Percentiles rank a stretch among this genome's conserved stretches.
These are phyloP conservation scores for Pleurotus eryngii DNA, from an alignment of 768 basidiomycete genomes.

Conservation along the genomic window DNA sequence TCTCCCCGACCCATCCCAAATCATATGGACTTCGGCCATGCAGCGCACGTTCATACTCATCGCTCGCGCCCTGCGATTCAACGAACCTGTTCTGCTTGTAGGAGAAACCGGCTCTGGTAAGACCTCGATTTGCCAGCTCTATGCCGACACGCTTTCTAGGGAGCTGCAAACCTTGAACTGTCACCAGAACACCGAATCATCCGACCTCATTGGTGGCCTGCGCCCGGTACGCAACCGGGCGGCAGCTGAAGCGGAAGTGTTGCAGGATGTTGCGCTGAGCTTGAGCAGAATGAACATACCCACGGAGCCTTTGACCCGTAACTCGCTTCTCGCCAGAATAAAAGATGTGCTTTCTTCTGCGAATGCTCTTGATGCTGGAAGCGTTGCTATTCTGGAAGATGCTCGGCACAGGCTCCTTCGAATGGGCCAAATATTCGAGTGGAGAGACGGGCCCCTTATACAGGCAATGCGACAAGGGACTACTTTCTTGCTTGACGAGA, in stretches of 20 bases:
- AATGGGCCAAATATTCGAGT: conserved; percentile 85
- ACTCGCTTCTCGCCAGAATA: conserved; percentile 24
- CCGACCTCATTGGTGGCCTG: conserved; percentile 92
- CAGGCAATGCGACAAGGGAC: conserved; percentile 85
- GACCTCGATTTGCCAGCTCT: conserved; percentile 92
- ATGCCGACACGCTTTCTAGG: conserved; percentile 63
- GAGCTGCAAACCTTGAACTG: conserved; percentile 80
- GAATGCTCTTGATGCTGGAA: conserved; percentile 24
- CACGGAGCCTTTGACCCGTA: conserved; percentile 16
- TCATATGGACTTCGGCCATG: conserved; percentile 95
- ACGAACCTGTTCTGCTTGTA: conserved; percentile 93
- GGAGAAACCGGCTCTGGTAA: conserved; percentile 98
- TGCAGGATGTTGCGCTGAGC: conserved; percentile 37
- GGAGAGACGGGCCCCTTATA: conserved; percentile 96
- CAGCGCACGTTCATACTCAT: conserved; percentile 83
- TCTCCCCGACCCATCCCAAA: conserved; percentile 41
- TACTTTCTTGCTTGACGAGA: conserved; percentile 91
- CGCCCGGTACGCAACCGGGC: conserved; percentile 81
- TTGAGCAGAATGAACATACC: conserved; percentile 41
- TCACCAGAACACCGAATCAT: conserved; percentile 98
- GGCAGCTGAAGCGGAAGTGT: conserved; percentile 46
- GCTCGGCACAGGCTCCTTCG: conserved; percentile 43
- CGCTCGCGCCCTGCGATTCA: conserved; percentile 79
- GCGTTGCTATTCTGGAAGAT: conserved; percentile 31
- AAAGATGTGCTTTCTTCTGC: conserved; percentile 23